A percentile compares a stretch with the other conserved stretches of the same genome.
phyloP scores from a whole-genome alignment of 495 filamentous ascomycete genomes.

The Apodospora peruviana region DNA sequence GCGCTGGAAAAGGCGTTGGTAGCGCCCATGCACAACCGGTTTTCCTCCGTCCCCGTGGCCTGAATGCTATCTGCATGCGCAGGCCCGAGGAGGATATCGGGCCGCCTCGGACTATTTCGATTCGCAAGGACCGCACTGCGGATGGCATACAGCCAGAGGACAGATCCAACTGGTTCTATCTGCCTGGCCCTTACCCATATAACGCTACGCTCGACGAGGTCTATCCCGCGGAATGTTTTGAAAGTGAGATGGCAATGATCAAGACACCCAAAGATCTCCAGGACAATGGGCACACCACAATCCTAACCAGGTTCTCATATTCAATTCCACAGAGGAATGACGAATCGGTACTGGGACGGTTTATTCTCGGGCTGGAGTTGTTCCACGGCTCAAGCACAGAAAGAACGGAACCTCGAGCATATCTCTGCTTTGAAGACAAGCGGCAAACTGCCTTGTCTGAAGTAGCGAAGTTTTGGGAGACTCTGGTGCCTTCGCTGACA shows the following conservation, averaged over 20 bases:
- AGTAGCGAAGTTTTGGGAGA: too few species aligned
- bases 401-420: background rate
- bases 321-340: background rate
- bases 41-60: background rate
- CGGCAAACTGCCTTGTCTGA: too few species aligned
- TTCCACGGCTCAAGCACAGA: background rate
- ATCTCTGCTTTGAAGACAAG: background rate
- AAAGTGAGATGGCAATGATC: constrained; percentile 7
- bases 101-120: background rate
- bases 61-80: background rate
- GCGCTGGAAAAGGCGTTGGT: background rate
- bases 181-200: constrained; percentile 5
- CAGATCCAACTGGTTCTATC: constrained; percentile 3
- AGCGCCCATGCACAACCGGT: background rate
- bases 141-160: background rate
- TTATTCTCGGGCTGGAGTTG: background rate
- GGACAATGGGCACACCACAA: background rate
- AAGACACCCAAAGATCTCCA: background rate
- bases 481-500: too few species aligned
- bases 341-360: background rate
- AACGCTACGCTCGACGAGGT: constrained; percentile 1
- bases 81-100: background rate
- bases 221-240: constrained; percentile 1
- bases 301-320: background rate
- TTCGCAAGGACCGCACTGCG: constrained; percentile 4